These are phyloP conservation scores for Usnea hakonensis DNA, from an alignment of 495 filamentous ascomycete genomes.

Conservation along the genomic window DNA sequence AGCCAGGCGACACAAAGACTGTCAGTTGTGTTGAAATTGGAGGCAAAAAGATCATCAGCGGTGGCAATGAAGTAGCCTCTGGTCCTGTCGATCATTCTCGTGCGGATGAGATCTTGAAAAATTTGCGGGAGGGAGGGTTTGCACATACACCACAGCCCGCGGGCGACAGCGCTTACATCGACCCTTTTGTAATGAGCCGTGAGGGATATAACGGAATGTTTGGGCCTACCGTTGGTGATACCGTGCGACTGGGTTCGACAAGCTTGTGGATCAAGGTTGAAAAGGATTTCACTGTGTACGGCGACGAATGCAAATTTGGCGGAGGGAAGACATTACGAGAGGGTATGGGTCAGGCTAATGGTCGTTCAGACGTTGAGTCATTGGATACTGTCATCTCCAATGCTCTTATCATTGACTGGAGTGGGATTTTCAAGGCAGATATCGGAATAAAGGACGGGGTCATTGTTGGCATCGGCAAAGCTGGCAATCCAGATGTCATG, in stretches of 20 bases:
- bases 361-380: conserved; percentile 58
- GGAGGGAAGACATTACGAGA: conserved; percentile 92
- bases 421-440: conserved; percentile 93
- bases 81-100: conserved; percentile 59
- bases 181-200: conserved; percentile 64
- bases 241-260: conserved; percentile 72
- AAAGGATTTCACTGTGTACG: conserved; percentile 75
- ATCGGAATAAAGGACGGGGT: conserved; percentile 86
- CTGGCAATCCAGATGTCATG: conserved; percentile 96
- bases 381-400: conserved; percentile 89
- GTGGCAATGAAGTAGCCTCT: conserved; percentile 72
- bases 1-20: conserved; percentile 88
- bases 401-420: conserved; percentile 85
- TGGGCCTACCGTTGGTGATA: conserved; percentile 83
- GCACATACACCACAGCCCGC: conserved; percentile 61
- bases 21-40: conserved; percentile 90
- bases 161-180: conserved; percentile 46
- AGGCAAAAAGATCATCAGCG: conserved; percentile 71
- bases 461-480: conserved; percentile 90
- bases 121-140: conserved; percentile 65
- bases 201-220: conserved; percentile 80
- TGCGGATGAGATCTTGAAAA: conserved; percentile 55
- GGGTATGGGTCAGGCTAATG: conserved; percentile 92
- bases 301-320: conserved; percentile 93
- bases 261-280: conserved; percentile 91